Evolutionary conservation across 352 stramenopile species (phyloP).

Genomic region (Phytopythium helicoides): DNA sequence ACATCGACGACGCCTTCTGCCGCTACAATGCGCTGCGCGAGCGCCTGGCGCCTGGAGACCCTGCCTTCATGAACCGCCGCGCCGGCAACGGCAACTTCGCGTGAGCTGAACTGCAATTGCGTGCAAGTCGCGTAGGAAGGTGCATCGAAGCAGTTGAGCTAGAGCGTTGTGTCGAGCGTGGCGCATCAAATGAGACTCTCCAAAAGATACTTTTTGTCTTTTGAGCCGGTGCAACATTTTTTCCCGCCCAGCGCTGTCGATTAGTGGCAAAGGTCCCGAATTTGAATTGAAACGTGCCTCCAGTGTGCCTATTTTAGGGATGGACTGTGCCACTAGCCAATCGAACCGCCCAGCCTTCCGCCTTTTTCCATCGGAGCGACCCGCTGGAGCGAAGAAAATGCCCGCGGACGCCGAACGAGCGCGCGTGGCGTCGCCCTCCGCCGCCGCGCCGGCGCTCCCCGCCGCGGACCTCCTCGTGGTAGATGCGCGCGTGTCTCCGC

Average conservation of each 20-base stretch:
- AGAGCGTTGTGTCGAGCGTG: too few species aligned
- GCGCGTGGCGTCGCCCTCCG: constrained; percentile 7
- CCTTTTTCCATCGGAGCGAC: background rate
- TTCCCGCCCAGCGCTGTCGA: constrained; percentile 1
- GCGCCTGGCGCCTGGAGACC: constrained; percentile 40
- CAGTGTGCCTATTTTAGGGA: background rate
- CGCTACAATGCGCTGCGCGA: constrained; percentile 76
- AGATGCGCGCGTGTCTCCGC: constrained; percentile 6
- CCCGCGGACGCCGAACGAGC: constrained; percentile 7
- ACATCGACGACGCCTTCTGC: constrained; percentile 86
- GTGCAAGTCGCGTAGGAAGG: background rate
- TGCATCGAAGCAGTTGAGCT: too few species aligned
- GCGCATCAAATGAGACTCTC: background rate
- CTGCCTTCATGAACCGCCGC: constrained; percentile 56
- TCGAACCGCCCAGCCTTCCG: background rate
- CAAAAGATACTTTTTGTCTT: constrained; percentile 2
- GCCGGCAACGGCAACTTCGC: constrained; percentile 74
- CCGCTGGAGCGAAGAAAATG: constrained; percentile 12
- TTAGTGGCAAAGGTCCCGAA: constrained; percentile 4
- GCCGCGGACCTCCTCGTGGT: background rate
- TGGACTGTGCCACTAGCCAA: background rate
- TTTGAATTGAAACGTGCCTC: background rate
- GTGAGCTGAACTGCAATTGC: constrained; percentile 12
- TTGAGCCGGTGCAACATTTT: too few species aligned
- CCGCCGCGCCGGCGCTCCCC: constrained; percentile 2